Evolutionary conservation across 1,139 yeast species (phyloP).

Genomic region (Blastobotrys arbuscula): DNA sequence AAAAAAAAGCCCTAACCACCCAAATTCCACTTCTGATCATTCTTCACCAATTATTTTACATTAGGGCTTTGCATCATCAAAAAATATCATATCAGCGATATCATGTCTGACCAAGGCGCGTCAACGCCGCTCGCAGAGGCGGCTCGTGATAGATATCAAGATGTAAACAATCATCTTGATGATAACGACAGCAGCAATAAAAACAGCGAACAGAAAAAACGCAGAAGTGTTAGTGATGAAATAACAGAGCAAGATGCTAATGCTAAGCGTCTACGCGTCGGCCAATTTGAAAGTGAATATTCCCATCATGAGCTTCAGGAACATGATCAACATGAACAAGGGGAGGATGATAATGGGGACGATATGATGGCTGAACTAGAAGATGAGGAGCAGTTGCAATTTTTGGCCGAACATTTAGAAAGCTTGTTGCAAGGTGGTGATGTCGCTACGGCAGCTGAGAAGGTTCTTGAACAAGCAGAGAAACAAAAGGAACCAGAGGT

Average conservation of each 20-base stretch:
- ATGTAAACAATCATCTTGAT: not conserved
- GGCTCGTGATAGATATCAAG: not conserved
- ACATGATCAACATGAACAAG: not conserved
- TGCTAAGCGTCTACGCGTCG: conserved; percentile 5
- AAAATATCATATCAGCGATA: not conserved
- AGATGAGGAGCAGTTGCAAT: conserved; percentile 28
- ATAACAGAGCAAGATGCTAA: not conserved
- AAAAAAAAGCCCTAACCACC: conserved; percentile 5
- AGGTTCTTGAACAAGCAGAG: not conserved
- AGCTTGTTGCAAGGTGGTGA: not conserved
- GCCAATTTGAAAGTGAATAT: no score
- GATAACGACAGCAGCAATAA: not conserved
- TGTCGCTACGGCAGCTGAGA: not conserved
- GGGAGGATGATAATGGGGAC: conserved; percentile 6
- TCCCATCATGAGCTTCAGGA: not conserved
- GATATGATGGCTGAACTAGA: conserved; percentile 19
- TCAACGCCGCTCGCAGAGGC: conserved; percentile 3
- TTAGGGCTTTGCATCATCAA: conserved; percentile 8
- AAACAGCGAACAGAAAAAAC: not conserved
- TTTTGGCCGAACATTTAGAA: conserved; percentile 25
- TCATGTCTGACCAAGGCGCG: conserved; percentile 9
- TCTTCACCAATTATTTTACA: not conserved
- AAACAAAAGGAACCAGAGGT: not conserved
- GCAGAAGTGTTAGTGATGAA: conserved; percentile 2
- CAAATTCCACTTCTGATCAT: conserved; percentile 1